Evolutionary conservation across 148 eudicot genomes (phyloP).

Genomic region (Spergularia bocconei): DNA sequence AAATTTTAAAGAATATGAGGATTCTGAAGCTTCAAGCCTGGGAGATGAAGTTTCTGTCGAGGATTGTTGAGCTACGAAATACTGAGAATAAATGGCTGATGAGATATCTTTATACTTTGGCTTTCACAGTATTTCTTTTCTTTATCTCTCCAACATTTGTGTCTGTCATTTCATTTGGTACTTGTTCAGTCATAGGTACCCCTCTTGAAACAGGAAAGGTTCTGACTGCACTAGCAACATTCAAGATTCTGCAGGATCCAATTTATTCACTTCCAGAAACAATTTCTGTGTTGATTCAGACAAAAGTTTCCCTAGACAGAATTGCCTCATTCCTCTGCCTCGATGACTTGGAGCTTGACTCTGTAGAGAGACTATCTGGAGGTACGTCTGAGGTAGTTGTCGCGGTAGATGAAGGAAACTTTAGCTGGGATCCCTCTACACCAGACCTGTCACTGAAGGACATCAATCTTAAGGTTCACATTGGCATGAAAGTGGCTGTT

Average conservation of each 20-base stretch:
- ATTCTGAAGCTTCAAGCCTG: conserved; percentile 46
- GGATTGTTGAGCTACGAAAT: conserved; percentile 35
- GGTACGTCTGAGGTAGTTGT: conserved; percentile 36
- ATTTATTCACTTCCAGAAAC: conserved; percentile 43
- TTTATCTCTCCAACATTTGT: conserved; percentile 42
- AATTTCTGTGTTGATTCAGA: conserved; percentile 40
- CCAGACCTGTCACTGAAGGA: conserved; percentile 30
- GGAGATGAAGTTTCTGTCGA: conserved; percentile 46
- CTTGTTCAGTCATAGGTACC: conserved; percentile 35
- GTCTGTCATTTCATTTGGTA: conserved; percentile 30
- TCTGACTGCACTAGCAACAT: conserved; percentile 42
- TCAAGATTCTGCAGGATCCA: conserved; percentile 42
- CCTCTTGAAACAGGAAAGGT: conserved; percentile 46
- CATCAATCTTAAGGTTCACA: conserved; percentile 30
- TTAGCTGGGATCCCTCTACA: conserved; percentile 37
- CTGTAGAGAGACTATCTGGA: conserved; percentile 36
- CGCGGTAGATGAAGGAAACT: conserved; percentile 43
- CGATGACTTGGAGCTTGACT: conserved; percentile 38
- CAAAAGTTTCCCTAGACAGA: conserved; percentile 56
- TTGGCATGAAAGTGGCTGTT: conserved; percentile 39
- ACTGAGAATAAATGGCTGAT: conserved; percentile 35
- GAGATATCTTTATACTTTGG: conserved; percentile 25
- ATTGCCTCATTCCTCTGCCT: conserved; percentile 45
- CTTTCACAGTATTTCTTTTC: conserved; percentile 29
- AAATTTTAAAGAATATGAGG: conserved; percentile 41